A percentile compares a stretch with the other conserved stretches of the same genome.
Evolutionary conservation across 805 yeast species (phyloP).

Genomic region (Candida methanosorbosa): DNA sequence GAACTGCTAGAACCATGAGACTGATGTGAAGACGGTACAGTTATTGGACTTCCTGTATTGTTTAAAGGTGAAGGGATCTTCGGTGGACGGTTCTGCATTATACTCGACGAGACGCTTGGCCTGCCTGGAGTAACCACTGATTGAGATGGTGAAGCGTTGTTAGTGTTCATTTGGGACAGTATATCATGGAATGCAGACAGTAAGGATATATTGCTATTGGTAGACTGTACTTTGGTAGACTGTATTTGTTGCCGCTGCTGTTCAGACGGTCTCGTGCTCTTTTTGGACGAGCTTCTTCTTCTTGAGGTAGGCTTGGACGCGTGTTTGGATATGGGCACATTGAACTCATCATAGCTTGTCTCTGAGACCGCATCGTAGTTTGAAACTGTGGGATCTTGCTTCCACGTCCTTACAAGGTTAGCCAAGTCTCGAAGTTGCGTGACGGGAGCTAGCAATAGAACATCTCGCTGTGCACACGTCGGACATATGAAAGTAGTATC

Average conservation of each 20-base stretch:
- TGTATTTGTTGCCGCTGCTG: neutral
- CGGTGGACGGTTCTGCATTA: no score
- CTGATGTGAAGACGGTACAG: no score
- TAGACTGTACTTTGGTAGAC: neutral
- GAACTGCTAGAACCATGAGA: no score
- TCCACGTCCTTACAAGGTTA: constrained; percentile 1
- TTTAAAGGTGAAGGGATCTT: no score
- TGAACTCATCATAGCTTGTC: constrained; percentile 2
- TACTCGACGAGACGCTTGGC: no score
- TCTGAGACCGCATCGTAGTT: constrained; percentile 5
- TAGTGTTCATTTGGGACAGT: constrained; percentile 17
- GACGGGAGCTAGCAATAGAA: constrained; percentile 22
- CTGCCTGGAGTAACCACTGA: no score
- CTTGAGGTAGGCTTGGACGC: neutral
- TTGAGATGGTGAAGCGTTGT: no score
- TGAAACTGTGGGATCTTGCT: neutral
- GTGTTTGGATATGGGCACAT: no score
- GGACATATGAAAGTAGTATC: constrained; percentile 25
- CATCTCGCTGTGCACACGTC: constrained; percentile 19
- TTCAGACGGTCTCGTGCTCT: constrained; percentile 1
- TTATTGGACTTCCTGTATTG: no score
- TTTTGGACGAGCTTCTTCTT: constrained; percentile 8
- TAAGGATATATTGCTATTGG: constrained; percentile 14
- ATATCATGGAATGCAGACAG: constrained; percentile 28
- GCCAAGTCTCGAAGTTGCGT: constrained; percentile 23